These are phyloP conservation scores for Selenicereus undatus DNA, from an alignment of 148 eudicot species.

Conservation along the genomic window DNA sequence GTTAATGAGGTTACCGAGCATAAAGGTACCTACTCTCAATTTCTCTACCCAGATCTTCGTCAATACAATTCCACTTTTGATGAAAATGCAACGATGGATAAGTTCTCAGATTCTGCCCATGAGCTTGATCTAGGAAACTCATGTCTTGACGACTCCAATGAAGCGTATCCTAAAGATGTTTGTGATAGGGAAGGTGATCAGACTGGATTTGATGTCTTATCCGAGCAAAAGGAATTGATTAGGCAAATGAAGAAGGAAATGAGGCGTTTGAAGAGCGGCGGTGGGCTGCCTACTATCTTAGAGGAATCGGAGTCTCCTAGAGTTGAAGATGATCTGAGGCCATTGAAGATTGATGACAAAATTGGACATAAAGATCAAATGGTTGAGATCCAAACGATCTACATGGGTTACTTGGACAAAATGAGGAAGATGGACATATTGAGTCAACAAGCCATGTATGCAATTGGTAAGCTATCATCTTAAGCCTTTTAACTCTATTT, in stretches of 20 bases:
- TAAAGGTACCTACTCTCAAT: slow-evolving; percentile 31
- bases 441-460: slow-evolving; percentile 82
- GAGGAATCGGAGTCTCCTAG: slow-evolving; percentile 79
- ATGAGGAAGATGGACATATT: slow-evolving; percentile 80
- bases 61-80: slow-evolving; percentile 2
- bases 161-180: not conserved
- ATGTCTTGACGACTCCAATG: slow-evolving; percentile 6
- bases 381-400: slow-evolving; percentile 67
- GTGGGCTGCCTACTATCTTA: slow-evolving; percentile 75
- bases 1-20: slow-evolving; percentile 9
- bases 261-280: slow-evolving; percentile 39
- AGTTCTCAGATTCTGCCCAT: slow-evolving; percentile 15
- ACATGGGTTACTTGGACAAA: slow-evolving; percentile 74
- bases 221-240: slow-evolving; percentile 56
- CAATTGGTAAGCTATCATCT: slow-evolving; percentile 61
- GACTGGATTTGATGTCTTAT: slow-evolving; percentile 46
- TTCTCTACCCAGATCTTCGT: slow-evolving; percentile 36
- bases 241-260: slow-evolving; percentile 76
- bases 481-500: not conserved
- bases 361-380: slow-evolving; percentile 60
- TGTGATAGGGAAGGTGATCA: slow-evolving; percentile 40
- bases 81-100: slow-evolving; percentile 2
- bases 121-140: slow-evolving; percentile 14
- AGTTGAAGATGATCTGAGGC: slow-evolving; percentile 67
- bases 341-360: slow-evolving; percentile 65